Base-by-base conservation (phyloP, 2,329 filamentous ascomycete genomes). In the Fusarium proliferatum region DNA sequence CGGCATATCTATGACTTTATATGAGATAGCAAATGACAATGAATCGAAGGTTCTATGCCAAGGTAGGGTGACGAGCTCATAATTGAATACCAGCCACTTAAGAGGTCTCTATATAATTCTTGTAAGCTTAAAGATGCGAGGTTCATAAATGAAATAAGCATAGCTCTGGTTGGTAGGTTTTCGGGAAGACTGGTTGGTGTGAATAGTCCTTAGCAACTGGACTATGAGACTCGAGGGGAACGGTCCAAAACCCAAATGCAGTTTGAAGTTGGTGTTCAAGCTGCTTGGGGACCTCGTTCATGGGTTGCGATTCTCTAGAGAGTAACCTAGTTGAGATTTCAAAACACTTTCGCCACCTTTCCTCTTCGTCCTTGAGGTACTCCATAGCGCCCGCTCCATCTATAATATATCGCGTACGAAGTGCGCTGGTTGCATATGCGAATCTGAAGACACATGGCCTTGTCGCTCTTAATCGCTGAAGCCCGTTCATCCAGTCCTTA, bases 81-180 rank as follows among this genome's bases (percentile, higher is more conserved):
- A 8, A 7, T 4, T 23, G 3, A 3, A 23, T 13, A 3, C 46
- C 5, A 13, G 6, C 12, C 16, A 10, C 4, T 33, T 1, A 9
- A 33, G 7, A n/a, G 10, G 17, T n/a, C 28, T 17, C 21, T 7
- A 33, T 33, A n/a, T 9, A 5, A 10, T 17, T 1, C 19, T 12
- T 30, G 2, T 5, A 12, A 33, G 3, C 3, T 49, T 8, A 9
- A 2, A 17, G 10, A 6, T 10, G 28, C n/a, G 28, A 30, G 9
- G 15, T 23, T 3, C n/a, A 33, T 2, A 49, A 33, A 10, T 49
- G 46, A 33, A 49, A 33, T 17, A 49, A 21, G 28, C 46, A 49
- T 12, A 49, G 10, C 28, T 49, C 21, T 17, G 46, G 21, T 33
- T 33, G 3, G 30, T 33, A 33, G 11, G 3, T 33, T 33, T 33